These are phyloP conservation scores for Reticulascus tulasneorum DNA, from an alignment of 2,329 filamentous ascomycete genomes.

Conservation along the genomic window DNA sequence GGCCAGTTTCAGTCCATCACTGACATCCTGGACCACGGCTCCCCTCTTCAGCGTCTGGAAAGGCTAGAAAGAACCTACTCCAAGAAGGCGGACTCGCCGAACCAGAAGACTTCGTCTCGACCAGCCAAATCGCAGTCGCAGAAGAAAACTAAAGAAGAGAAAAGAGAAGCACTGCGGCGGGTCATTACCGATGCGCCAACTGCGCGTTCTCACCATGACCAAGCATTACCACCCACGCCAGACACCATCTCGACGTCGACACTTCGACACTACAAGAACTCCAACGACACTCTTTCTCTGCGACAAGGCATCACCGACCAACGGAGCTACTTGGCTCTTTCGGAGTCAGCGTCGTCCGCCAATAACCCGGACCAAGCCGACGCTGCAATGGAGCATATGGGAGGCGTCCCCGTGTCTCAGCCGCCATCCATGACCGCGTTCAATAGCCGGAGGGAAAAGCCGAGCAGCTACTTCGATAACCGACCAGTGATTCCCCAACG, in stretches of 20 bases:
- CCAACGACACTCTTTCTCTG: slow-evolving; percentile 42
- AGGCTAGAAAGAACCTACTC: slow-evolving; percentile 29
- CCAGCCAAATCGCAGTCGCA: slow-evolving; percentile 17
- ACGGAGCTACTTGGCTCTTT: slow-evolving; percentile 26
- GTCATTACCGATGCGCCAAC: slow-evolving; percentile 45
- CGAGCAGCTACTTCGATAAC: slow-evolving; percentile 23
- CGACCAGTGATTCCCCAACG: slow-evolving; percentile 29
- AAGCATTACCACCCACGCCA: slow-evolving; percentile 52
- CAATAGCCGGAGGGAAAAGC: slow-evolving; percentile 21
- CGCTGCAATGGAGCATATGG: slow-evolving; percentile 10
- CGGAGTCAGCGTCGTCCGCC: slow-evolving; percentile 20
- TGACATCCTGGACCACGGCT: slow-evolving; percentile 39
- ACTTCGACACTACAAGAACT: slow-evolving; percentile 45
- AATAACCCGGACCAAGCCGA: slow-evolving; percentile 5
- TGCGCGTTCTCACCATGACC: slow-evolving; percentile 36
- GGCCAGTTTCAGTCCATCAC: slow-evolving; percentile 42
- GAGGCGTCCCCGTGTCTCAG: slow-evolving; percentile 18
- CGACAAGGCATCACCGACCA: slow-evolving; percentile 24
- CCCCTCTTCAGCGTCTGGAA: slow-evolving; percentile 49
- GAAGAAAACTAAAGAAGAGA: slow-evolving; percentile 38
- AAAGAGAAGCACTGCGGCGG: slow-evolving; percentile 42
- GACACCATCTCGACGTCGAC: slow-evolving; percentile 57
- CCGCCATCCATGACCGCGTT: slow-evolving; percentile 28
- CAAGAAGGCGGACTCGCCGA: slow-evolving; percentile 25
- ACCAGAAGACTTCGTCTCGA: slow-evolving; percentile 19